Evolutionary conservation across 2,329 filamentous ascomycete genomes (phyloP), one percentile per base, ranked within the genome.

Genomic region (Aspergillus terreus): DNA sequence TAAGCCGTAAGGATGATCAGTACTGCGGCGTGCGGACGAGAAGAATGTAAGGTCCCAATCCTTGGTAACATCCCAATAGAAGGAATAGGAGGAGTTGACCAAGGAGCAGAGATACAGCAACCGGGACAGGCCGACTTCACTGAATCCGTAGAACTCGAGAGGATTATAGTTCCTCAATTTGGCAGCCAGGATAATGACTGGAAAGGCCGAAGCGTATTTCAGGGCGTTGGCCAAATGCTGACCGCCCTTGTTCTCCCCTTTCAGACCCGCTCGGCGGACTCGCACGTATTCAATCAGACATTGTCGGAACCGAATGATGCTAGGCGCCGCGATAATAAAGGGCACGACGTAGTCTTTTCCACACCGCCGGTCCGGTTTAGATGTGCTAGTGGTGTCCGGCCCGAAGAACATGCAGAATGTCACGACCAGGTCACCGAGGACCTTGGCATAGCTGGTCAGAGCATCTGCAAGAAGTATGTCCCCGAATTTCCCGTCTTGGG

Each of bases 41-140:
- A 97, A 88, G 12, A 97, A 79, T 0, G 87, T 89, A 56, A 99
- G 78, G 66, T 97, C 94, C 94, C 94, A 99, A 77, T 99, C 94
- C 75, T 92, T 94, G 50, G 90, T 81, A 27, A 97, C 85, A 64
- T 99, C 94, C 94, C 94, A 99, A 78, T 94, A 99, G 76, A 97
- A 97, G n/a, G 88, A 91, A 74, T 96, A 99, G 42, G 88, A 77
- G 12, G 90, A 95, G 71, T 99, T 96, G 62, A 94, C 66, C 32
- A 90, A 76, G 27, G 90, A 87, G 41, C 87, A 87, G 33, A 81
- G 72, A 27, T 95, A 76, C 81, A 82, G 78, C 58, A 83, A 64
- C 42, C 79, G 75, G 60, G 80, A 80, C 40, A 84, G 68, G 0
- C 74, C 75, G n/a, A 77, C 71, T 62, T 83, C 79, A 41, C 77